Conservation (phyloP, 2,329 filamentous ascomycete genomes). For the Hirsutella thompsonii region DNA sequence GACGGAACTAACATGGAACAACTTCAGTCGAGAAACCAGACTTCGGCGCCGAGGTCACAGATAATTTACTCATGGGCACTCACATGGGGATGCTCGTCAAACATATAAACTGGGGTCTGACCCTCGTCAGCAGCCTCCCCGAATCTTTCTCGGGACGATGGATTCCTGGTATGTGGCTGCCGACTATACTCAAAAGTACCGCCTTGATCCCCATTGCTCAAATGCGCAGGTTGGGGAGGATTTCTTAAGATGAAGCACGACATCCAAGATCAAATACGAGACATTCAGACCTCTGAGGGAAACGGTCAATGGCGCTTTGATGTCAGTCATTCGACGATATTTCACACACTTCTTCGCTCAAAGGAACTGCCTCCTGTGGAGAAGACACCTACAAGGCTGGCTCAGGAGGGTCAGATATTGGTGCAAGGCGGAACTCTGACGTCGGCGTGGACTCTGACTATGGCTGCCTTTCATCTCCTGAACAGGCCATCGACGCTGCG, state of each 20-base stretch:
- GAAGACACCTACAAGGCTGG: conserved; percentile 19
- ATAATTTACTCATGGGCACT: conserved; percentile 22
- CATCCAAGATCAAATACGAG: conserved; percentile 20
- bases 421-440: conserved; percentile 26
- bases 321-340: conserved; percentile 21
- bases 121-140: conserved; percentile 20
- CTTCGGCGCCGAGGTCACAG: conserved; percentile 21
- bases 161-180: conserved; percentile 13
- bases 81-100: conserved; percentile 23
- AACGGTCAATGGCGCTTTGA: conserved; percentile 20
- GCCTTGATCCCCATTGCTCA: neutral
- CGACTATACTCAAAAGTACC: neutral
- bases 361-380: conserved; percentile 17
- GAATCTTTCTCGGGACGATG: conserved; percentile 21
- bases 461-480: conserved; percentile 22
- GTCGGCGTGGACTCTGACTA: conserved; percentile 21
- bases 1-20: neutral
- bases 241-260: conserved; percentile 26
- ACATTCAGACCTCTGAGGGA: conserved; percentile 20
- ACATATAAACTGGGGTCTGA: conserved; percentile 22
- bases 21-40: conserved; percentile 18
- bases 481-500: conserved; percentile 16
- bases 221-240: conserved; percentile 17
- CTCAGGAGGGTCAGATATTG: conserved; percentile 25
- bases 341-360: conserved; percentile 19